A percentile compares a stretch with the other conserved stretches of the same genome.
These are phyloP conservation scores for Termitomyces sp. DNA, from an alignment of 1,284 basidiomycete species.

Conservation along the genomic window DNA sequence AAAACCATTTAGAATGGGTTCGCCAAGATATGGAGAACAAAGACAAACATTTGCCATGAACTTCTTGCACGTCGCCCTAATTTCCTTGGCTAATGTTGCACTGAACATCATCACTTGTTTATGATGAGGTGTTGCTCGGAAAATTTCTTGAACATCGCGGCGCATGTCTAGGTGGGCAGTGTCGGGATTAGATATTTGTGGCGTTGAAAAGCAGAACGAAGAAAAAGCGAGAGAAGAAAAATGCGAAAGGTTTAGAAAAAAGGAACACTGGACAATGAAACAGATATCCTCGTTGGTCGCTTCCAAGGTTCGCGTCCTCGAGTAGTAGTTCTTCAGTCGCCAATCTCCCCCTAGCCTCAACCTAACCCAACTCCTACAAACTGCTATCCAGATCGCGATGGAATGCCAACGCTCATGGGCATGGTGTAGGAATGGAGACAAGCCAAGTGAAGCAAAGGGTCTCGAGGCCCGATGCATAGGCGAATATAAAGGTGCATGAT, in stretches of 20 bases:
- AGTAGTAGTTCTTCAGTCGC: slow-evolving; percentile 25
- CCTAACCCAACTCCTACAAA: slow-evolving; percentile 25
- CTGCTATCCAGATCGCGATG: slow-evolving; percentile 28
- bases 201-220: slow-evolving; percentile 37
- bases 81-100: slow-evolving; percentile 96
- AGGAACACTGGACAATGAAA: slow-evolving; percentile 18
- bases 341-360: slow-evolving; percentile 19
- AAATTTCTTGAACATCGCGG: slow-evolving; percentile 99
- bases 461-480: slow-evolving; percentile 31
- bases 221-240: slow-evolving; percentile 22
- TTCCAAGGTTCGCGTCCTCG: slow-evolving; percentile 27
- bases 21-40: background rate
- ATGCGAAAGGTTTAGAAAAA: slow-evolving; percentile 17
- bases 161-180: slow-evolving; percentile 91
- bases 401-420: slow-evolving; percentile 23
- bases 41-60: slow-evolving; percentile 96
- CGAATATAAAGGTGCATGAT: slow-evolving; percentile 40
- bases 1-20: slow-evolving; percentile 4
- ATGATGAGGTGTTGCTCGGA: slow-evolving; percentile 98
- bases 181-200: slow-evolving; percentile 59
- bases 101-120: slow-evolving; percentile 99
- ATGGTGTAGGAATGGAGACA: slow-evolving; percentile 23
- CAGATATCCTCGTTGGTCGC: slow-evolving; percentile 26
- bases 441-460: slow-evolving; percentile 28
- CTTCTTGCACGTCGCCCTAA: slow-evolving; percentile 97